These are phyloP conservation scores for Agroathelia rolfsii DNA, from an alignment of 1,284 basidiomycete species.

Conservation along the genomic window DNA sequence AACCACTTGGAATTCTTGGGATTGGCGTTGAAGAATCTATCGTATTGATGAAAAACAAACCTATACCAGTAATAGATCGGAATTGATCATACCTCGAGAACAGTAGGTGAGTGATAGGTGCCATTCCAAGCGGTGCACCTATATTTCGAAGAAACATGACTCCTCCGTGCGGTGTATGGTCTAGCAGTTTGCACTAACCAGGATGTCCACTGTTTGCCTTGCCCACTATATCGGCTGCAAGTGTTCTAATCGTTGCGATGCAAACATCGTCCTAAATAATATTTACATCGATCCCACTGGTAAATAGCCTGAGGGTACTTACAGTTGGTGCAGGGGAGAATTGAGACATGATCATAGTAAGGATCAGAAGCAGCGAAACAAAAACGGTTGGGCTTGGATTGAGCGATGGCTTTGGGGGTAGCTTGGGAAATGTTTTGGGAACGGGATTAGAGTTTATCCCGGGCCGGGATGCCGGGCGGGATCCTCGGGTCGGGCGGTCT, in stretches of 20 bases:
- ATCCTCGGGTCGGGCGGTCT: too few species aligned
- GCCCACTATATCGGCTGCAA: constrained; percentile 63
- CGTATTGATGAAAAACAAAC: constrained; percentile 9
- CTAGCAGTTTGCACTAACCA: constrained; percentile 50
- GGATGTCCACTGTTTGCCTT: constrained; percentile 92
- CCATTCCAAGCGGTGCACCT: constrained; percentile 91
- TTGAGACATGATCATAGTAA: constrained; percentile 26
- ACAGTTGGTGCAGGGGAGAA: constrained; percentile 24
- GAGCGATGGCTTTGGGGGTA: too few species aligned
- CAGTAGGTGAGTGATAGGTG: constrained; percentile 81
- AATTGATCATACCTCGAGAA: constrained; percentile 65
- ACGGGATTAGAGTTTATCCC: too few species aligned
- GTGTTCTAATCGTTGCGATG: constrained; percentile 61
- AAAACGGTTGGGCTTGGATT: too few species aligned
- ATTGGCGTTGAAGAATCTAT: constrained; percentile 73
- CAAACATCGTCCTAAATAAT: constrained; percentile 57
- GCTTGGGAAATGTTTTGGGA: too few species aligned
- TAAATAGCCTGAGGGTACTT: too few species aligned
- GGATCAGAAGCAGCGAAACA: constrained; percentile 5
- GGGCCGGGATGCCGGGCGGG: too few species aligned
- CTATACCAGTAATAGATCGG: constrained; percentile 1
- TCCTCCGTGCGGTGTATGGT: too few species aligned
- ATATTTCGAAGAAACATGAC: too few species aligned
- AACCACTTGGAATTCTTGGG: constrained; percentile 58
- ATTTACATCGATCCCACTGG: too few species aligned